These are phyloP conservation scores for Paramecium octaurelia DNA, from an alignment of 73 alveolate genomes.

Conservation along the genomic window DNA sequence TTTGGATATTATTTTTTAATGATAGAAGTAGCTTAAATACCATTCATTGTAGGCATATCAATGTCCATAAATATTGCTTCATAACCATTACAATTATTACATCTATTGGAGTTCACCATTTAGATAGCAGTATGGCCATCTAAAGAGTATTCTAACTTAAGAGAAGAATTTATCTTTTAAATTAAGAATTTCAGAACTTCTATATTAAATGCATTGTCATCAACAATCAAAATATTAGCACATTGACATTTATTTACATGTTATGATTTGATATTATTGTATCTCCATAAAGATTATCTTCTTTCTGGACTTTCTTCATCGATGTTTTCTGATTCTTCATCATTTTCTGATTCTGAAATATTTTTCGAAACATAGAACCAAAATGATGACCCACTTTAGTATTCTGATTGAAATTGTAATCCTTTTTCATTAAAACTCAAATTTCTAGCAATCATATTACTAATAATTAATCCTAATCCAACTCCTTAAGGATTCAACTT, in stretches of 20 bases:
- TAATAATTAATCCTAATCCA: slow-evolving; percentile 56
- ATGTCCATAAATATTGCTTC: slow-evolving; percentile 7
- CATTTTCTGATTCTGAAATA: background rate
- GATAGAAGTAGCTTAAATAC: background rate
- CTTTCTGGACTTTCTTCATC: slow-evolving; percentile 27
- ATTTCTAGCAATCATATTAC: slow-evolving; percentile 38
- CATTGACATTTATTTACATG: background rate
- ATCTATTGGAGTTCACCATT: background rate
- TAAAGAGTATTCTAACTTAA: background rate
- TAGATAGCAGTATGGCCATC: slow-evolving; percentile 27
- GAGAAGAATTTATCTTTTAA: background rate
- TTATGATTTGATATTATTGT: background rate
- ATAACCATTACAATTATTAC: slow-evolving; percentile 4
- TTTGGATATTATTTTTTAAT: background rate
- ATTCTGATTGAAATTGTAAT: slow-evolving; percentile 7
- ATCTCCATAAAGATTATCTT: slow-evolving; percentile 23
- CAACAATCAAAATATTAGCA: slow-evolving; percentile 2
- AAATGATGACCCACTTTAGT: background rate
- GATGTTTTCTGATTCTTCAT: background rate
- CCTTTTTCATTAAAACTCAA: background rate
- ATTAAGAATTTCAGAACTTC: slow-evolving; percentile 25
- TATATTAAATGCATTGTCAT: slow-evolving; percentile 44
- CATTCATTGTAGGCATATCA: slow-evolving; percentile 44
- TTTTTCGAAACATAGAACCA: slow-evolving; percentile 16
- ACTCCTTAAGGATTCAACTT: slow-evolving; percentile 47